A percentile compares a stretch with the other conserved stretches of the same genome.
These are phyloP conservation scores for Gliomastix tumulicola DNA, from an alignment of 2,329 filamentous ascomycete genomes.

Conservation along the genomic window DNA sequence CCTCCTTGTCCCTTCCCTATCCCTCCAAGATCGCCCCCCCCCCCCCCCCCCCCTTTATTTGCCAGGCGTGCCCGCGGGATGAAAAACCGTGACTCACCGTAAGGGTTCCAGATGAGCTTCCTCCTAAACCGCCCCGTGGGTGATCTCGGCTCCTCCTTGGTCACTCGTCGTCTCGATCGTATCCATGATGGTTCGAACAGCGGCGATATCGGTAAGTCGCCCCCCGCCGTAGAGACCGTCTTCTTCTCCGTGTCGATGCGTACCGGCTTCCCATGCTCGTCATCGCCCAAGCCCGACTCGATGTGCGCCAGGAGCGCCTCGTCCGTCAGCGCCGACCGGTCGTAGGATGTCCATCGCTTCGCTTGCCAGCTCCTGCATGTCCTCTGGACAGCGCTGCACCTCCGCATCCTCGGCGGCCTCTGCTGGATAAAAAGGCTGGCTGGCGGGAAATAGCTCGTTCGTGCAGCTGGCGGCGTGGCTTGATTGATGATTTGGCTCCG, in stretches of 20 bases:
- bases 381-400: conserved; percentile 8
- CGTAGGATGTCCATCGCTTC: conserved; percentile 23
- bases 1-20: too few relatives aligned
- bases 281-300: conserved; percentile 20
- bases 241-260: conserved; percentile 30
- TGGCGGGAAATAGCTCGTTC: too few relatives aligned
- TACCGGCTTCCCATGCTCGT: conserved; percentile 17
- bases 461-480: too few relatives aligned
- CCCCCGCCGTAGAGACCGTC: conserved; percentile 35
- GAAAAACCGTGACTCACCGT: conserved; percentile 43
- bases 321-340: conserved; percentile 16
- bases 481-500: too few relatives aligned
- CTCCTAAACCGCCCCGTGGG: conserved; percentile 42
- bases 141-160: conserved; percentile 23
- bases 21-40: too few relatives aligned
- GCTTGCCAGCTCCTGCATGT: conserved; percentile 3
- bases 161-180: conserved; percentile 33
- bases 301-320: conserved; percentile 21
- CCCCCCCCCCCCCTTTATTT: too few relatives aligned
- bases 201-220: conserved; percentile 45
- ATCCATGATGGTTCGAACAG: conserved; percentile 45
- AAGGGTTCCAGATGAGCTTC: conserved; percentile 55
- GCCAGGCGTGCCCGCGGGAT: too few relatives aligned
- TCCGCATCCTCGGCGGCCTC: too few relatives aligned
- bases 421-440: too few relatives aligned